Conservation (phyloP, 805 yeast genomes). For the Saturnispora silvae region DNA sequence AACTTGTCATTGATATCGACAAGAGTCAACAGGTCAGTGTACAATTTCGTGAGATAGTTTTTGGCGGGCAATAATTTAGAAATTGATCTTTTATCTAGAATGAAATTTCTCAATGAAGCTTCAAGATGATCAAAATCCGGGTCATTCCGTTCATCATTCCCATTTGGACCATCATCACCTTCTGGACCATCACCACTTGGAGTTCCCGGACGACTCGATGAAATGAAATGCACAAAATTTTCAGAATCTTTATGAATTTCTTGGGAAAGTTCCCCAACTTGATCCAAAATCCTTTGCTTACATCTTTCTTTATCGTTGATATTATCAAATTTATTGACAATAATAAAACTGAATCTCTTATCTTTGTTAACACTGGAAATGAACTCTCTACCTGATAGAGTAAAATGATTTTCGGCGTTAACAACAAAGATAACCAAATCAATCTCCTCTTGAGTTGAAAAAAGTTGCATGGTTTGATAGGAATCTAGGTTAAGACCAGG, state of each 20-base stretch:
- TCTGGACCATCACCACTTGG: slow-evolving; percentile 24
- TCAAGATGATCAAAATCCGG: slow-evolving; percentile 80
- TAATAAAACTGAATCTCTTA: slow-evolving; percentile 85
- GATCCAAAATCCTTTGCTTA: slow-evolving; percentile 65
- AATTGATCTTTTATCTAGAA: slow-evolving; percentile 77
- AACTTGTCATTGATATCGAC: slow-evolving; percentile 53
- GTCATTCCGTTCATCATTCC: slow-evolving; percentile 20
- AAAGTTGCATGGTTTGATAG: slow-evolving; percentile 87
- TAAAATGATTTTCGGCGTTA: slow-evolving; percentile 91
- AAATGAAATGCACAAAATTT: slow-evolving; percentile 91
- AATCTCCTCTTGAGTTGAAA: slow-evolving; percentile 93
- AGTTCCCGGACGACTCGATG: slow-evolving; percentile 41
- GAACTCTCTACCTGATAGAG: slow-evolving; percentile 89
- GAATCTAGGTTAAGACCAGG: slow-evolving; percentile 94
- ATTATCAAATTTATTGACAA: slow-evolving; percentile 84
- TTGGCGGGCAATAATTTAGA: slow-evolving; percentile 91
- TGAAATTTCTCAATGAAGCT: slow-evolving; percentile 72
- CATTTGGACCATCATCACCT: slow-evolving; percentile 15
- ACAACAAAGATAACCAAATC: slow-evolving; percentile 95
- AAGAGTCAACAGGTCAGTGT: slow-evolving; percentile 52
- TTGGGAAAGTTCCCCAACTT: slow-evolving; percentile 77
- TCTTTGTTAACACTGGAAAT: slow-evolving; percentile 85
- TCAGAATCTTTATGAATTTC: slow-evolving; percentile 79
- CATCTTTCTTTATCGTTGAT: slow-evolving; percentile 77
- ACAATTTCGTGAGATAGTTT: slow-evolving; percentile 63